phyloP scores from a whole-genome alignment of 202 grass and related monocot species.

The Dendrocalamus latiflorus region DNA sequence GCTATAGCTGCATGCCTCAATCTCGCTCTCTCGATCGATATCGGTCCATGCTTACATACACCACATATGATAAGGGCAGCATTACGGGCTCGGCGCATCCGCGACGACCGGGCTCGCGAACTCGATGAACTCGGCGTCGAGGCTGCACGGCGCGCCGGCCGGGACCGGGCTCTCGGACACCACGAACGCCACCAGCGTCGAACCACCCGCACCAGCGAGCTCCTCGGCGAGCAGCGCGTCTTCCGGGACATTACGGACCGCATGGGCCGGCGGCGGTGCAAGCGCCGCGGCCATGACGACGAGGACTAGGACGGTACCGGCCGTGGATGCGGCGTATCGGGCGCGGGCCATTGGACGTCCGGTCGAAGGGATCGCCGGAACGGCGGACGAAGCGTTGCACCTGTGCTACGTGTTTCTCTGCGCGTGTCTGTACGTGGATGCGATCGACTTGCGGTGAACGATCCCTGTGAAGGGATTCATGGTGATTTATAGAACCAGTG shows the following conservation, averaged over 20 bases:
- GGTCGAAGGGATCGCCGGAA: neutral
- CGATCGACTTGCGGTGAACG: neutral
- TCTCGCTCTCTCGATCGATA: too few species aligned
- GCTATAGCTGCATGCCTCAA: too few species aligned
- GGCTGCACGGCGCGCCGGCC: neutral
- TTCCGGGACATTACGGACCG: neutral
- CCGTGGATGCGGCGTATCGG: neutral
- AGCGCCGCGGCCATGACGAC: neutral
- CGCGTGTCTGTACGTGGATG: neutral
- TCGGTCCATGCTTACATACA: too few species aligned
- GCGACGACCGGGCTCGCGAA: neutral
- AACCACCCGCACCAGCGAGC: neutral
- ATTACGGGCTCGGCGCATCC: neutral
- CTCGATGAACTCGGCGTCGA: neutral
- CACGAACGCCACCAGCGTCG: neutral
- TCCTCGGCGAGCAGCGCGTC: neutral
- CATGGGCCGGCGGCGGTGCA: neutral
- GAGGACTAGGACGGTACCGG: neutral
- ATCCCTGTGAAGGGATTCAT: neutral
- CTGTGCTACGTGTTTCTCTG: neutral
- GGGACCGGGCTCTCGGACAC: neutral
- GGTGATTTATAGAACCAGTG: neutral
- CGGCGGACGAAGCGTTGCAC: neutral
- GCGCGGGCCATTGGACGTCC: neutral
- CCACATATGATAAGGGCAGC: too few species aligned